phyloP scores from a whole-genome alignment of 495 filamentous ascomycete genomes.

The Hypoxylon fragiforme region DNA sequence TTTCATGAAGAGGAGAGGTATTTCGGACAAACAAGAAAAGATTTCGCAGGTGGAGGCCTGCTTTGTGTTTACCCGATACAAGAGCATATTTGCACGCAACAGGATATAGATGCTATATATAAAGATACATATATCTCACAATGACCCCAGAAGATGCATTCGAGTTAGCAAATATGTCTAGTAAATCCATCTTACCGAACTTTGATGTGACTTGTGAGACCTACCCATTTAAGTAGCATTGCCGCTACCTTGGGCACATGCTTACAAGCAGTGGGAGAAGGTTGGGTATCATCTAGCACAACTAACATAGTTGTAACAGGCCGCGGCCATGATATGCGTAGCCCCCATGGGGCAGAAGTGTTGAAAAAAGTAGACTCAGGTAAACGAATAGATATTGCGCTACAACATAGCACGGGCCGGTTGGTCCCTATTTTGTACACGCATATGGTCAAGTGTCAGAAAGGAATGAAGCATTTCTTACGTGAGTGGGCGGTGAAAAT shows the following conservation, averaged over 20 bases:
- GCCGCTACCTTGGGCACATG: conserved; percentile 1
- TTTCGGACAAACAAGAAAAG: conserved; percentile 8
- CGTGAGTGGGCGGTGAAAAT: background rate
- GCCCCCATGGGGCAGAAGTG: conserved; percentile 14
- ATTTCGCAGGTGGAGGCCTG: background rate
- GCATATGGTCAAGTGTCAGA: conserved; percentile 2
- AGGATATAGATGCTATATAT: too few relatives aligned
- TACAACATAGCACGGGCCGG: background rate
- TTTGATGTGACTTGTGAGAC: too few relatives aligned
- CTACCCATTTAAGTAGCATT: too few relatives aligned
- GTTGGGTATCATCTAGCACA: background rate
- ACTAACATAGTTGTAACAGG: background rate
- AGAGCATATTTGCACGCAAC: too few relatives aligned
- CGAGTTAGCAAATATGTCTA: too few relatives aligned
- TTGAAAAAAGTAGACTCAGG: background rate
- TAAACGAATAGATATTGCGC: conserved; percentile 10
- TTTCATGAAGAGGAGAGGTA: conserved; percentile 12
- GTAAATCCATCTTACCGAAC: too few relatives aligned
- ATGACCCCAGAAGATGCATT: too few relatives aligned
- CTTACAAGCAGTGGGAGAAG: background rate
- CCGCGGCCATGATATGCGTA: background rate
- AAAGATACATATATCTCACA: too few relatives aligned
- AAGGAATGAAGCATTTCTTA: conserved; percentile 2
- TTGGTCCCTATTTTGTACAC: background rate
- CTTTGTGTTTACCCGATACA: conserved; percentile 4